Evolutionary conservation across 164 flowering plant species (phyloP).

Genomic region (Berberis thunbergii): DNA sequence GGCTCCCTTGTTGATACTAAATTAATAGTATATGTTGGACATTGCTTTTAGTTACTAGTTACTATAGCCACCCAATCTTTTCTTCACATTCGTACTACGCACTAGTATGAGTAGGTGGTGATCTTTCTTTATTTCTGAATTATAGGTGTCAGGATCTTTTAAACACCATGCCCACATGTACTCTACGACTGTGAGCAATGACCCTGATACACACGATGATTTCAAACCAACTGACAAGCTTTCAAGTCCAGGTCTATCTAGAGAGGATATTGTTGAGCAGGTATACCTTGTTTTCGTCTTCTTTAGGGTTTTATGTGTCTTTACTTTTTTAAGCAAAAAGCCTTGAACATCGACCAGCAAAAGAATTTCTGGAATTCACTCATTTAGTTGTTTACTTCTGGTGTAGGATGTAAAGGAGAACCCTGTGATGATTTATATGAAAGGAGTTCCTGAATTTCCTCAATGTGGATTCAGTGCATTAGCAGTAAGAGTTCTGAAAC

Average conservation of each 20-base stretch:
- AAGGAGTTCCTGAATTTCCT: slow-evolving; percentile 83
- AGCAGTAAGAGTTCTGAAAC: slow-evolving; percentile 76
- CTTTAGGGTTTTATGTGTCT: neutral
- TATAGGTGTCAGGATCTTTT: slow-evolving; percentile 12
- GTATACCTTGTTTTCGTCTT: slow-evolving; percentile 18
- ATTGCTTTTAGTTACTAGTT: no score
- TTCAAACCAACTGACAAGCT: slow-evolving; percentile 65
- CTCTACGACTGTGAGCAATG: slow-evolving; percentile 46
- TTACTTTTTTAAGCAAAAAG: no score
- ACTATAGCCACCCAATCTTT: no score
- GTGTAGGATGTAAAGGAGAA: slow-evolving; percentile 80
- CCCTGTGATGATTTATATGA: slow-evolving; percentile 90
- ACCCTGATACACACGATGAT: slow-evolving; percentile 86
- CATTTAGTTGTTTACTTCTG: neutral
- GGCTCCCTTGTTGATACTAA: no score
- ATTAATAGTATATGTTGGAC: no score
- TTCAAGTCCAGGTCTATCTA: slow-evolving; percentile 32
- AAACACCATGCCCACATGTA: slow-evolving; percentile 29
- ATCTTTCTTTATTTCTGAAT: no score
- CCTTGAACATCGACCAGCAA: neutral
- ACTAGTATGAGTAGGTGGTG: no score
- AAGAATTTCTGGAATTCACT: neutral
- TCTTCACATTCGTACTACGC: no score
- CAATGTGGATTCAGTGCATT: slow-evolving; percentile 84
- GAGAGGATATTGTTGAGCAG: slow-evolving; percentile 68